Percentiles rank a stretch among this genome's conserved stretches.
Evolutionary conservation across 768 basidiomycete genomes (phyloP).

Genomic region (Lentinula guzmanii): DNA sequence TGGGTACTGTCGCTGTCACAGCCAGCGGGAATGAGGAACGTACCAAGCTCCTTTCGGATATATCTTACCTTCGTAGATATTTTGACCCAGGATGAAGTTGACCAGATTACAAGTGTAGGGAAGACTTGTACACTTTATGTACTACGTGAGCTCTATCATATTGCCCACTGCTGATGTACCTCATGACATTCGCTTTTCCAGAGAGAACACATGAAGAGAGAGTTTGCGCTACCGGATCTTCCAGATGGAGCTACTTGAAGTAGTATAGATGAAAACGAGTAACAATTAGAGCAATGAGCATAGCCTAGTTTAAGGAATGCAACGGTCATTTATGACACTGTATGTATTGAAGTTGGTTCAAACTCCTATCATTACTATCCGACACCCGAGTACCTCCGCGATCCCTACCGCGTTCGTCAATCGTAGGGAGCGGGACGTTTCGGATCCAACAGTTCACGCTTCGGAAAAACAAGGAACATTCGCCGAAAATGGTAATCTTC

Average conservation of each 20-base stretch:
- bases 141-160: constrained; percentile 19
- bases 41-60: constrained; percentile 22
- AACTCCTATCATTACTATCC: not conserved
- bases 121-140: constrained; percentile 23
- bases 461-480: not conserved
- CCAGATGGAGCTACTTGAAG: constrained; percentile 12
- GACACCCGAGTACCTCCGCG: not conserved
- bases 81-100: constrained; percentile 22
- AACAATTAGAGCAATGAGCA: not conserved
- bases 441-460: not conserved
- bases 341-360: not conserved
- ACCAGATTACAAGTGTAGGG: constrained; percentile 28
- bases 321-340: not conserved
- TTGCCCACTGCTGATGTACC: too few species aligned
- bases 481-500: not conserved
- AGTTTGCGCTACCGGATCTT: constrained; percentile 26
- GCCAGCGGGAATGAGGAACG: constrained; percentile 24
- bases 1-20: constrained; percentile 26
- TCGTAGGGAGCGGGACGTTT: not conserved
- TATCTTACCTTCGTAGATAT: constrained; percentile 21
- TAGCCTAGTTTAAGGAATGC: not conserved
- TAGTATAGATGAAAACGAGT: not conserved
- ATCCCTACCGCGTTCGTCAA: too few species aligned
- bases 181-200: not conserved
- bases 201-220: constrained; percentile 30